Conservation (phyloP, 2,329 filamentous ascomycete genomes). For the Cercospora janseana region DNA sequence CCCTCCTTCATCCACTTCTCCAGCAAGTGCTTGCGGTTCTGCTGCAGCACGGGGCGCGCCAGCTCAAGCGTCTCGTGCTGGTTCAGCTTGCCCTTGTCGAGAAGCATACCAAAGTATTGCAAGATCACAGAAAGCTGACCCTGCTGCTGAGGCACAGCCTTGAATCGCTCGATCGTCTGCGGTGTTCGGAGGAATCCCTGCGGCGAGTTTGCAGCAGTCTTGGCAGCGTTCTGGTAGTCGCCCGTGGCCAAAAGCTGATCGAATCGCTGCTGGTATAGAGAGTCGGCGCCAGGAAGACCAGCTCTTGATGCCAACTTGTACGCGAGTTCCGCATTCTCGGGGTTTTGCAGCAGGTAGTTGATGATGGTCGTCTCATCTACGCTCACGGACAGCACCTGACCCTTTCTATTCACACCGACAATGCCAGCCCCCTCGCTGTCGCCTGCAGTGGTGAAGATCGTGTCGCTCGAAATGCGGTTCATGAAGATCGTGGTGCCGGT, state of each 20-base stretch:
- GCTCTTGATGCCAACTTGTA: slow-evolving; percentile 95
- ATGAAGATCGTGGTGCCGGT: slow-evolving; percentile 96
- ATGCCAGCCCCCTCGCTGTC: slow-evolving; percentile 85
- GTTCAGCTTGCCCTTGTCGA: slow-evolving; percentile 93
- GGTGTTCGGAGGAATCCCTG: slow-evolving; percentile 91
- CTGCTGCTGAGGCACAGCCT: slow-evolving; percentile 74
- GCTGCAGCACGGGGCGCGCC: slow-evolving; percentile 84
- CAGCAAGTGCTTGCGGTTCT: slow-evolving; percentile 90
- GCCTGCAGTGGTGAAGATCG: slow-evolving; percentile 89
- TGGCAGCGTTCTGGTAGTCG: slow-evolving; percentile 84
- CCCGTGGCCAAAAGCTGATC: slow-evolving; percentile 78
- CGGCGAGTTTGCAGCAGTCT: slow-evolving; percentile 94
- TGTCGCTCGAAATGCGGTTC: slow-evolving; percentile 99
- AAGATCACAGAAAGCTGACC: slow-evolving; percentile 91
- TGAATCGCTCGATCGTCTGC: slow-evolving; percentile 95
- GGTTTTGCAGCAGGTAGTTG: slow-evolving; percentile 93
- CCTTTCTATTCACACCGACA: slow-evolving; percentile 94
- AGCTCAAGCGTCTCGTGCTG: slow-evolving; percentile 91
- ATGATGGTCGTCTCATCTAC: slow-evolving; percentile 90
- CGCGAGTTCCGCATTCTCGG: slow-evolving; percentile 86
- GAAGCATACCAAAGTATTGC: slow-evolving; percentile 95
- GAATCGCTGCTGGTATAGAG: slow-evolving; percentile 89
- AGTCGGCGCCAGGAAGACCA: slow-evolving; percentile 89
- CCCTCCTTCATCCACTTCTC: slow-evolving; percentile 98
- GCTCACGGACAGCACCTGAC: slow-evolving; percentile 90